Evolutionary conservation across 768 basidiomycete genomes (phyloP).

Genomic region (Thelephora aurantiotincta): DNA sequence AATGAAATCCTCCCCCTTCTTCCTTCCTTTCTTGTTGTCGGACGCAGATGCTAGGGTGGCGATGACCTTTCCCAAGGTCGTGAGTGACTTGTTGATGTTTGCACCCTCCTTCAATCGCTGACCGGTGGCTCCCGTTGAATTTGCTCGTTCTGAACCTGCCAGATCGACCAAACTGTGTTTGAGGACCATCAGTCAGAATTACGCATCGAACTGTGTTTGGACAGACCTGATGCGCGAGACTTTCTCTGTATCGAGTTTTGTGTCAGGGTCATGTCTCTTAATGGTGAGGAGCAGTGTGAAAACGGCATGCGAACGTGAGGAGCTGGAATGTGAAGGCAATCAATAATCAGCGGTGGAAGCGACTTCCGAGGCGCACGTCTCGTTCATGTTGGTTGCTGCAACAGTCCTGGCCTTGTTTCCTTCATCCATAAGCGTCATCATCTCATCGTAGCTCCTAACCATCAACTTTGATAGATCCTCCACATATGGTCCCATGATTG

Average conservation of each 20-base stretch:
- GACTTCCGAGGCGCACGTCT: conserved; percentile 47
- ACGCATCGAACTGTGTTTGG: background rate
- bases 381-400: conserved; percentile 99
- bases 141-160: conserved; percentile 93
- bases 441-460: conserved; percentile 84
- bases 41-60: conserved; percentile 67
- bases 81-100: conserved; percentile 97
- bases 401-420: conserved; percentile 98
- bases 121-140: conserved; percentile 95
- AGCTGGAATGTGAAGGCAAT: conserved; percentile 28
- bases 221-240: conserved; percentile 90
- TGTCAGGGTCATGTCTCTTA: conserved; percentile 72
- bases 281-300: conserved; percentile 92
- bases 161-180: conserved; percentile 73
- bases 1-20: conserved; percentile 83
- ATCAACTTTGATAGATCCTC: conserved; percentile 92
- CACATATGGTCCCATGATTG: conserved; percentile 93
- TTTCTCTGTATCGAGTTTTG: conserved; percentile 91
- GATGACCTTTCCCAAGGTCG: conserved; percentile 96
- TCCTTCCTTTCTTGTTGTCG: conserved; percentile 53
- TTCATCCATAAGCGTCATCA: conserved; percentile 99
- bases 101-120: conserved; percentile 94
- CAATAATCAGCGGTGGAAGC: conserved; percentile 1
- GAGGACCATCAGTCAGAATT: conserved; percentile 1
- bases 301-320: conserved; percentile 94